phyloP scores from a whole-genome alignment of 2,329 filamentous ascomycete genomes.

The Didymella sp. region DNA sequence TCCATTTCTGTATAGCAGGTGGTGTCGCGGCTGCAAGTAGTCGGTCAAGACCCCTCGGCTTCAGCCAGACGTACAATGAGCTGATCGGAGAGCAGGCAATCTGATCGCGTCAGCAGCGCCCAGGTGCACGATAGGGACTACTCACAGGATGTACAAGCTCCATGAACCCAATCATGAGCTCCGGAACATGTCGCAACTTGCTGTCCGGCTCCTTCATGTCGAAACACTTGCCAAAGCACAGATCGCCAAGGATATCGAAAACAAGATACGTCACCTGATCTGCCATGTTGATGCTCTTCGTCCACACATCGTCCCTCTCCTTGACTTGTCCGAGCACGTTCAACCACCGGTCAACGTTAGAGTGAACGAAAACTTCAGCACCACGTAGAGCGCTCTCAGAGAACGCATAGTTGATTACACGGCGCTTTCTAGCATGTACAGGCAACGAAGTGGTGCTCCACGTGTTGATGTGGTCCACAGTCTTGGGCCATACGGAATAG shows the following conservation, averaged over 20 bases:
- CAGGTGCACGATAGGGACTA: not conserved
- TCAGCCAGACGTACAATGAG: conserved; percentile 24
- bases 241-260: conserved; percentile 37
- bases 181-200: conserved; percentile 19
- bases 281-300: conserved; percentile 17
- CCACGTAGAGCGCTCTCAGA: conserved; percentile 49
- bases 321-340: conserved; percentile 7
- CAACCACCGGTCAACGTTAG: conserved; percentile 26
- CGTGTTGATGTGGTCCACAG: conserved; percentile 44
- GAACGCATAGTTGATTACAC: conserved; percentile 52
- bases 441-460: conserved; percentile 34
- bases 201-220: conserved; percentile 38
- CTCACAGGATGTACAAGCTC: conserved; percentile 24
- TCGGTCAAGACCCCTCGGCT: conserved; percentile 23
- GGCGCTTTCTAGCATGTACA: conserved; percentile 49
- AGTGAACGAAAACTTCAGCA: conserved; percentile 50
- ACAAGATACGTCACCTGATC: conserved; percentile 20
- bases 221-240: conserved; percentile 32
- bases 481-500: conserved; percentile 52
- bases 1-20: conserved; percentile 18
- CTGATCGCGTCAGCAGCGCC: not conserved
- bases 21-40: conserved; percentile 20
- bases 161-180: conserved; percentile 23
- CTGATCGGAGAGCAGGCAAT: conserved; percentile 24
- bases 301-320: conserved; percentile 15